A percentile compares a stretch with the other conserved stretches of the same genome.
Conservation (phyloP, 2,329 filamentous ascomycete genomes). For the Claviceps lovelessii region DNA sequence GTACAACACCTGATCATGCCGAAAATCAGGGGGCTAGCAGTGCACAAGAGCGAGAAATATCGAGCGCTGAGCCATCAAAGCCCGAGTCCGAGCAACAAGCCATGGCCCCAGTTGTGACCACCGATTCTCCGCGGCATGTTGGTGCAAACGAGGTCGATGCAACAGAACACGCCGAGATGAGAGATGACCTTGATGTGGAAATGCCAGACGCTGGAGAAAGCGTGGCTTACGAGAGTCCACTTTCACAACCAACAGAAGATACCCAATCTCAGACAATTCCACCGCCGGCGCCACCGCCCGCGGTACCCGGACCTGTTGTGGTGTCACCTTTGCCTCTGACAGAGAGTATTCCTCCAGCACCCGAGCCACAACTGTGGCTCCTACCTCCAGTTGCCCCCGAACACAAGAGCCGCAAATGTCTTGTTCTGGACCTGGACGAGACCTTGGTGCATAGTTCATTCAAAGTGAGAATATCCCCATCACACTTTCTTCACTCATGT, state of each 20-base stretch:
- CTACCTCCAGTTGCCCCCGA: constrained; percentile 70
- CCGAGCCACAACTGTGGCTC: constrained; percentile 46
- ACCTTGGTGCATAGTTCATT: constrained; percentile 97
- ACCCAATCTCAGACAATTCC: constrained; percentile 20
- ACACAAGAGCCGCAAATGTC: constrained; percentile 76
- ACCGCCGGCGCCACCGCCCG: constrained; percentile 26
- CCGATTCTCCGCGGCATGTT: constrained; percentile 27
- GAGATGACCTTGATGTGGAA: constrained; percentile 47
- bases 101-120: constrained; percentile 21
- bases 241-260: constrained; percentile 24
- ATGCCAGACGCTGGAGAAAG: constrained; percentile 50
- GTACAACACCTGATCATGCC: constrained; percentile 22
- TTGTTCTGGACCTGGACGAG: constrained; percentile 91
- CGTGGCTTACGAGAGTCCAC: constrained; percentile 31
- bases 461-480: constrained; percentile 41
- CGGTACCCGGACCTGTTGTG: constrained; percentile 28
- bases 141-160: constrained; percentile 12
- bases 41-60: constrained; percentile 30
- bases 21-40: constrained; percentile 31
- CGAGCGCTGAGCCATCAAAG: constrained; percentile 25
- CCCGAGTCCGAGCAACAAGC: constrained; percentile 37
- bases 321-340: constrained; percentile 23
- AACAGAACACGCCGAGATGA: constrained; percentile 19
- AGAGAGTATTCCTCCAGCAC: constrained; percentile 29
- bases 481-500: neutral